Conservation (phyloP, 768 basidiomycete species). For the Boletus subparvulus region DNA sequence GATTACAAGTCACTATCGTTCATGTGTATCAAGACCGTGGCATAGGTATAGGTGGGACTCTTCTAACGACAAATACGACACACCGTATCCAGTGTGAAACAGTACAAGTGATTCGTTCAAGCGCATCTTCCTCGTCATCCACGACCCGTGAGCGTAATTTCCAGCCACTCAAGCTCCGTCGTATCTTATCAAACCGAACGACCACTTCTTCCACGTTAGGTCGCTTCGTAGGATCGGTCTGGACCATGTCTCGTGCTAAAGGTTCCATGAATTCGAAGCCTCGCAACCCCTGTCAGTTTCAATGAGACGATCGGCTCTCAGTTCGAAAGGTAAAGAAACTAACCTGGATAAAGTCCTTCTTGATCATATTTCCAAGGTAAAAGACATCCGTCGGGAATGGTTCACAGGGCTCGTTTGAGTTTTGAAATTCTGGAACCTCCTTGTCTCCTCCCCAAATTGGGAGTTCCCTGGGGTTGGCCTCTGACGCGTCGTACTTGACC, state of each 20-base stretch:
- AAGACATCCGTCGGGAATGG: constrained; percentile 45
- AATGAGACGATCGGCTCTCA: background rate
- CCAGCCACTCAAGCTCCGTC: constrained; percentile 12
- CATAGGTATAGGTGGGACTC: constrained; percentile 17
- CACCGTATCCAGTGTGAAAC: constrained; percentile 18
- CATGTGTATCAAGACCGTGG: background rate
- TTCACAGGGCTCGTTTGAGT: constrained; percentile 20
- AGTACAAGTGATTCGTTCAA: constrained; percentile 1
- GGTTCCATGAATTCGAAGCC: constrained; percentile 32
- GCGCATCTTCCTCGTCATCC: background rate
- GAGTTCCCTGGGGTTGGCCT: constrained; percentile 25
- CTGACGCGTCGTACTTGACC: constrained; percentile 28
- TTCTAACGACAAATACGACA: constrained; percentile 9
- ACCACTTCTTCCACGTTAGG: constrained; percentile 38
- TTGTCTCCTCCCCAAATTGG: constrained; percentile 41
- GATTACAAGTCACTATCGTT: background rate
- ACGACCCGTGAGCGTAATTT: background rate
- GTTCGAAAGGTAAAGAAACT: background rate
- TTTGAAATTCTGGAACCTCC: constrained; percentile 37
- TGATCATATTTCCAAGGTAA: constrained; percentile 39
- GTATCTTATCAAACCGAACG: constrained; percentile 24
- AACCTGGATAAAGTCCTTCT: constrained; percentile 31
- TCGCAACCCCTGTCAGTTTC: background rate
- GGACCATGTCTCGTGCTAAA: constrained; percentile 36
- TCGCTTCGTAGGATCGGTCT: constrained; percentile 32